Conservation (phyloP, 1,284 basidiomycete species). For the Mycena citricolor region DNA sequence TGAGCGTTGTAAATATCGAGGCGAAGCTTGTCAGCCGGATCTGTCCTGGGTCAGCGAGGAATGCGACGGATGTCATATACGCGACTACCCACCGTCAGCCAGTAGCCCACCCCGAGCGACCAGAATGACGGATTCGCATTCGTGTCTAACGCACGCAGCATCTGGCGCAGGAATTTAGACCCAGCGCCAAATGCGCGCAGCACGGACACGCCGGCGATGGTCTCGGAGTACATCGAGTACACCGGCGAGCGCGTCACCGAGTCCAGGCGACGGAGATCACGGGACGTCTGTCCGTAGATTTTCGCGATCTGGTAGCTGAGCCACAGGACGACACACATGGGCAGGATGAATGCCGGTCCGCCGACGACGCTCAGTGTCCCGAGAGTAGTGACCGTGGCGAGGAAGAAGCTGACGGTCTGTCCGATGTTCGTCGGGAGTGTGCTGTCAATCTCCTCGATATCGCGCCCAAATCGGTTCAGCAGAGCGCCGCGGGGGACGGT, state of each 20-base stretch:
- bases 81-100: conserved; percentile 83
- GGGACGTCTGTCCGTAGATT: conserved; percentile 82
- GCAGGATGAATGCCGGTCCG: conserved; percentile 69
- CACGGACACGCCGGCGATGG: conserved; percentile 80
- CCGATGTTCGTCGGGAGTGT: conserved; percentile 84
- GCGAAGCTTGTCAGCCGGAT: conserved; percentile 82
- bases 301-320: conserved; percentile 64
- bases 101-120: conserved; percentile 83
- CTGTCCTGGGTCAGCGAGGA: too few species aligned
- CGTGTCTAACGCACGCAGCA: conserved; percentile 73
- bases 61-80: conserved; percentile 12
- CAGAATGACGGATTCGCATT: conserved; percentile 61
- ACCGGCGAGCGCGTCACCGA: conserved; percentile 68
- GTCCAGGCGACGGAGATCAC: conserved; percentile 79
- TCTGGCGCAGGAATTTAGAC: conserved; percentile 82
- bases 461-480: conserved; percentile 89
- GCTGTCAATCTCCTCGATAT: conserved; percentile 90
- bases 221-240: too few species aligned
- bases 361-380: conserved; percentile 75
- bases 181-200: conserved; percentile 87
- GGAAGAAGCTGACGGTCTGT: conserved; percentile 61
- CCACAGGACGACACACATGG: conserved; percentile 52
- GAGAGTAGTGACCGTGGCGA: conserved; percentile 56
- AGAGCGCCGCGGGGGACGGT: conserved; percentile 87
- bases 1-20: conserved; percentile 68